Evolutionary conservation across 2,329 filamentous ascomycete genomes (phyloP).

Genomic region (Claviceps spartinae): DNA sequence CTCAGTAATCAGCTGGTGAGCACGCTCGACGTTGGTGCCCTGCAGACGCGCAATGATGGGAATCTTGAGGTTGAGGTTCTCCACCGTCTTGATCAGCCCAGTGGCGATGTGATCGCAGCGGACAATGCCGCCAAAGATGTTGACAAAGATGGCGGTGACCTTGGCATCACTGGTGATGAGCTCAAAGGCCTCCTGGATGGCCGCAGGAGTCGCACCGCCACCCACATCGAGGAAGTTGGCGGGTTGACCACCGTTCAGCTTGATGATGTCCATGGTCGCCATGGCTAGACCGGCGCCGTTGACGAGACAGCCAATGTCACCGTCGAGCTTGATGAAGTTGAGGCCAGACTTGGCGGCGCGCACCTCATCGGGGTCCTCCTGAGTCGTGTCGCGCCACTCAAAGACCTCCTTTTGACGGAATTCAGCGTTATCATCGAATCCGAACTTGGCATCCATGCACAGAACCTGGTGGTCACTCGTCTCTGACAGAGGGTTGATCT

Average conservation of each 20-base stretch:
- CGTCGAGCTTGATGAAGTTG: slow-evolving; percentile 99
- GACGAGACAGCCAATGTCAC: slow-evolving; percentile 97
- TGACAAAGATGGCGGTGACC: slow-evolving; percentile 98
- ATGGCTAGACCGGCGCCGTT: slow-evolving; percentile 98
- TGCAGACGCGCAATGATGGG: slow-evolving; percentile 95
- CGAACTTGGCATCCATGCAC: slow-evolving; percentile 98
- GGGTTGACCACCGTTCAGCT: slow-evolving; percentile 89
- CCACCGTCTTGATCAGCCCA: slow-evolving; percentile 87
- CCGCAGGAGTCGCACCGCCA: slow-evolving; percentile 89
- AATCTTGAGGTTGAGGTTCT: slow-evolving; percentile 89
- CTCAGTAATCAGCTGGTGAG: slow-evolving; percentile 87
- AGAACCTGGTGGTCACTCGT: slow-evolving; percentile 96
- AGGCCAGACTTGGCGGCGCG: slow-evolving; percentile 87
- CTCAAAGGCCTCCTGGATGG: slow-evolving; percentile 95
- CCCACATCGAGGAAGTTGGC: slow-evolving; percentile 99
- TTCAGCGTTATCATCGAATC: slow-evolving; percentile 97
- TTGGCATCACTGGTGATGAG: slow-evolving; percentile 97
- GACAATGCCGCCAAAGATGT: slow-evolving; percentile 99
- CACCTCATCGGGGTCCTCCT: slow-evolving; percentile 96
- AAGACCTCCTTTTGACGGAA: slow-evolving; percentile 98
- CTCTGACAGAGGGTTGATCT: slow-evolving; percentile 98
- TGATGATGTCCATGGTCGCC: slow-evolving; percentile 99
- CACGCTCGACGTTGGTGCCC: slow-evolving; percentile 95
- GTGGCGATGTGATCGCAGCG: slow-evolving; percentile 94
- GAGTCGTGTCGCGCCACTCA: slow-evolving; percentile 79